A percentile compares a stretch with the other conserved stretches of the same genome.
Evolutionary conservation across 176 grass and related monocot genomes (phyloP).

Genomic region (Puya raimondii): DNA sequence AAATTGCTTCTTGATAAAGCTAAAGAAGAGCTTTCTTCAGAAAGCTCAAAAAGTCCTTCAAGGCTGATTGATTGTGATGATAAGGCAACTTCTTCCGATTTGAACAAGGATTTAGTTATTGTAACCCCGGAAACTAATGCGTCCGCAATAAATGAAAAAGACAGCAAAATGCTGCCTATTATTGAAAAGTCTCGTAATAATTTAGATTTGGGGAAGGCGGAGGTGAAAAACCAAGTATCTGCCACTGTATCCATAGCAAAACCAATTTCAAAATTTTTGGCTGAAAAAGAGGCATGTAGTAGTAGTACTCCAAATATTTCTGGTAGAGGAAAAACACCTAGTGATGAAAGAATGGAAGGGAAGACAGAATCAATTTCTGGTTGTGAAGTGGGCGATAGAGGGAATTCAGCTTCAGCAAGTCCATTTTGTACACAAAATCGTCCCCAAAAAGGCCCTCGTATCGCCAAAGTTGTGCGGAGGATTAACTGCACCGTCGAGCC

Average conservation of each 20-base stretch:
- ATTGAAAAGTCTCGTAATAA: neutral
- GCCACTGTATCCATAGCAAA: neutral
- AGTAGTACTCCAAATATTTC: neutral
- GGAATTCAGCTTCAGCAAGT: conserved; percentile 4
- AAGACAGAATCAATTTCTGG: conserved; percentile 1
- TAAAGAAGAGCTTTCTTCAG: conserved; percentile 19
- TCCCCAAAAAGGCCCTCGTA: conserved; percentile 60
- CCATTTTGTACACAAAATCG: conserved; percentile 7
- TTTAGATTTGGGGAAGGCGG: neutral
- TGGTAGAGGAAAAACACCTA: neutral
- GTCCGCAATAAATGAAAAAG: conserved; percentile 28
- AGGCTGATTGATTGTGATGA: conserved; percentile 32
- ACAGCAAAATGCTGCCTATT: conserved; percentile 18
- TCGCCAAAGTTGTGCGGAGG: conserved; percentile 75
- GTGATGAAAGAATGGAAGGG: neutral
- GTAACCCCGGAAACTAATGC: conserved; percentile 34
- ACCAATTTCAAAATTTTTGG: neutral
- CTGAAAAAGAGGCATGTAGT: conserved; percentile 13
- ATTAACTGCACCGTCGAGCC: conserved; percentile 68
- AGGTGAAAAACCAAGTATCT: neutral
- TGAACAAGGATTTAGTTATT: conserved; percentile 33
- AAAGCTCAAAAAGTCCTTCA: conserved; percentile 25
- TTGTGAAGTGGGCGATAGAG: neutral
- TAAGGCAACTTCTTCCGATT: conserved; percentile 31
- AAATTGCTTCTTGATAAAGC: conserved; percentile 19